These are phyloP conservation scores for Myriosclerotinia curreyana DNA, from an alignment of 2,329 filamentous ascomycete genomes.

Conservation along the genomic window DNA sequence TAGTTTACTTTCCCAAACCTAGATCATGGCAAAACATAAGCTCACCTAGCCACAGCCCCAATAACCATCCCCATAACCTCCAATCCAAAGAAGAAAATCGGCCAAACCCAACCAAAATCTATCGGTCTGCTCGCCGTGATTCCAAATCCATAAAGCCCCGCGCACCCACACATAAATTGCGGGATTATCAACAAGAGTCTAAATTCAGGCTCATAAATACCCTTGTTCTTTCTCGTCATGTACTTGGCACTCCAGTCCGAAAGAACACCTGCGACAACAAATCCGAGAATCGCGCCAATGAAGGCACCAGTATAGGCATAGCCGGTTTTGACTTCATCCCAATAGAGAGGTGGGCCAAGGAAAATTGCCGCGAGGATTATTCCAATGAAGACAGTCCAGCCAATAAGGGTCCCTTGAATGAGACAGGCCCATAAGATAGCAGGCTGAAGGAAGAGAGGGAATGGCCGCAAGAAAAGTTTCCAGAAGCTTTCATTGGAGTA, in stretches of 20 bases:
- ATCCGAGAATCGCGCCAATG: constrained; percentile 75
- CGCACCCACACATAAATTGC: constrained; percentile 72
- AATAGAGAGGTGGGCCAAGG: constrained; percentile 76
- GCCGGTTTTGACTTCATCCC: constrained; percentile 77
- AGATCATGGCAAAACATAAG: background rate
- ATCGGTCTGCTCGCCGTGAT: constrained; percentile 63
- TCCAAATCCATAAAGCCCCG: constrained; percentile 82
- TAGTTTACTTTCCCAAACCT: background rate
- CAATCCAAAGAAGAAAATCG: constrained; percentile 78
- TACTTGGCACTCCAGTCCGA: constrained; percentile 68
- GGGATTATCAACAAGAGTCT: constrained; percentile 78
- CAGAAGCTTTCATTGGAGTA: constrained; percentile 75
- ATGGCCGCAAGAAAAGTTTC: constrained; percentile 65
- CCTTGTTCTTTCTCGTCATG: constrained; percentile 71
- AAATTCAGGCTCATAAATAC: constrained; percentile 90
- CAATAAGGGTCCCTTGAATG: constrained; percentile 86
- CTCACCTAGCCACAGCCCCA: constrained; percentile 75
- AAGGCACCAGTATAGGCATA: constrained; percentile 86
- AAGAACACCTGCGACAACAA: constrained; percentile 69
- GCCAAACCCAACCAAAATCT: constrained; percentile 64
- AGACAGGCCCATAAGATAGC: constrained; percentile 77
- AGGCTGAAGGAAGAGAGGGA: constrained; percentile 80
- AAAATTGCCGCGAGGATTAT: constrained; percentile 81
- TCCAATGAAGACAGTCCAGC: constrained; percentile 92
- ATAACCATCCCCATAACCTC: constrained; percentile 91